These are phyloP conservation scores for Zizania latifolia DNA, from an alignment of 176 grass and related monocot genomes.

Conservation along the genomic window DNA sequence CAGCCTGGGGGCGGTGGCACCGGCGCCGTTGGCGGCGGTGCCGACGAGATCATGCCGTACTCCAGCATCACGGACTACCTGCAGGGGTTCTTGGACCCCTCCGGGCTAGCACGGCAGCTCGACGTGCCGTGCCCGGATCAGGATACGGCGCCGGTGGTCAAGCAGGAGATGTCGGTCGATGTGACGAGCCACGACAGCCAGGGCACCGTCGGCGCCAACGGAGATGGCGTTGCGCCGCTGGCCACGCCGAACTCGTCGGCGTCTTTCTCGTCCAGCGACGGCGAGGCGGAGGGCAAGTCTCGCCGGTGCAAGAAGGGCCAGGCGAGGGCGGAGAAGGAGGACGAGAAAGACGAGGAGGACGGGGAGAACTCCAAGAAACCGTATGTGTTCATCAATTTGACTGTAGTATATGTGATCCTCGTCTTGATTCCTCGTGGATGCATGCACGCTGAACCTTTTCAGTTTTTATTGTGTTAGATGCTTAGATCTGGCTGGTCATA, in stretches of 20 bases:
- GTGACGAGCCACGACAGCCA: constrained; percentile 39
- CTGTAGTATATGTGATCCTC: neutral
- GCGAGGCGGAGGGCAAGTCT: constrained; percentile 49
- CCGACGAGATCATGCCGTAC: constrained; percentile 40
- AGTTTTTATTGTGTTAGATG: no score
- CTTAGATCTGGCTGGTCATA: constrained; percentile 35
- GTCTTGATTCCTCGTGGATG: neutral
- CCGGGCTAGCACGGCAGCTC: constrained; percentile 26
- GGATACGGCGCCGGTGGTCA: constrained; percentile 21
- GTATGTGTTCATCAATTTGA: constrained; percentile 40
- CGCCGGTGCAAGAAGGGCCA: constrained; percentile 52
- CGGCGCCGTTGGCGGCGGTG: neutral
- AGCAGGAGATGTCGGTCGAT: constrained; percentile 48
- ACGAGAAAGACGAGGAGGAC: constrained; percentile 45
- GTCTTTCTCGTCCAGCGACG: constrained; percentile 62
- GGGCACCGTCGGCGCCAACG: constrained; percentile 27
- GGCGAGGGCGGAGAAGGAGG: constrained; percentile 45
- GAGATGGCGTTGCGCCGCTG: constrained; percentile 27
- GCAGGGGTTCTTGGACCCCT: constrained; percentile 40
- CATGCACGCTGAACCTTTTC: constrained; percentile 11
- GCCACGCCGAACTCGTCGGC: constrained; percentile 73
- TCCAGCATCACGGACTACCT: constrained; percentile 42
- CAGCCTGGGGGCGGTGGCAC: neutral
- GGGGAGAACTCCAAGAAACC: constrained; percentile 65
- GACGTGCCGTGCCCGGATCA: constrained; percentile 5